Conservation (phyloP, 108 stramenopile species). For the Aurantiochytrium sp. region DNA sequence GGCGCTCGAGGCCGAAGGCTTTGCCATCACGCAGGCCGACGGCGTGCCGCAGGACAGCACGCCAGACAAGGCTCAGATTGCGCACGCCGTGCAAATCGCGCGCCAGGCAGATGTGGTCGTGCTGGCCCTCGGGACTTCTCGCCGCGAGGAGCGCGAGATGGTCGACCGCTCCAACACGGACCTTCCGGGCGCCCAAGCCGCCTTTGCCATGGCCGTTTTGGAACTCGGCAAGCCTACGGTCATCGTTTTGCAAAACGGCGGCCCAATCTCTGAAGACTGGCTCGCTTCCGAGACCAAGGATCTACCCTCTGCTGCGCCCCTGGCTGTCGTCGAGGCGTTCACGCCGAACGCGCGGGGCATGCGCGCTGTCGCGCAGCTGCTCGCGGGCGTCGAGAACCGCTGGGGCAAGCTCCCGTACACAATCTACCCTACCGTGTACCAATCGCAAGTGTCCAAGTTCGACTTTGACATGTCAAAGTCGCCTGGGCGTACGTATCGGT, state of each 20-base stretch:
- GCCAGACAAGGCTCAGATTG: neutral
- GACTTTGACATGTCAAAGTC: neutral
- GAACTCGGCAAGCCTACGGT: neutral
- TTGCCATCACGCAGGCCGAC: neutral
- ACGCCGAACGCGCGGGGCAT: neutral
- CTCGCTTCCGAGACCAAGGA: neutral
- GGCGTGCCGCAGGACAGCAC: neutral
- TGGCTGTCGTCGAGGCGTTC: neutral
- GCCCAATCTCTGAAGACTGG: neutral
- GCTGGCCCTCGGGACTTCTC: neutral
- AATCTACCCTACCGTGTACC: neutral
- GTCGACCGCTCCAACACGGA: neutral
- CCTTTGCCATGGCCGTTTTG: neutral
- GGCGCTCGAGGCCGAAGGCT: neutral
- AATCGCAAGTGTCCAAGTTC: neutral
- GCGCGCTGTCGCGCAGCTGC: neutral
- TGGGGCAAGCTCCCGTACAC: conserved; percentile 21
- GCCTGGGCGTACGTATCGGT: conserved; percentile 1
- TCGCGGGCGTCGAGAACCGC: neutral
- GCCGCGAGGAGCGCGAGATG: neutral
- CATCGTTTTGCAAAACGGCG: neutral
- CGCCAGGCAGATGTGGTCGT: neutral
- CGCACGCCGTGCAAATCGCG: neutral
- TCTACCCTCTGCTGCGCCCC: too few species aligned
- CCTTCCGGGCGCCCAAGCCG: neutral